A percentile compares a stretch with the other conserved stretches of the same genome.
Evolutionary conservation across 768 basidiomycete genomes (phyloP).

Genomic region (Termitomyces sp.): DNA sequence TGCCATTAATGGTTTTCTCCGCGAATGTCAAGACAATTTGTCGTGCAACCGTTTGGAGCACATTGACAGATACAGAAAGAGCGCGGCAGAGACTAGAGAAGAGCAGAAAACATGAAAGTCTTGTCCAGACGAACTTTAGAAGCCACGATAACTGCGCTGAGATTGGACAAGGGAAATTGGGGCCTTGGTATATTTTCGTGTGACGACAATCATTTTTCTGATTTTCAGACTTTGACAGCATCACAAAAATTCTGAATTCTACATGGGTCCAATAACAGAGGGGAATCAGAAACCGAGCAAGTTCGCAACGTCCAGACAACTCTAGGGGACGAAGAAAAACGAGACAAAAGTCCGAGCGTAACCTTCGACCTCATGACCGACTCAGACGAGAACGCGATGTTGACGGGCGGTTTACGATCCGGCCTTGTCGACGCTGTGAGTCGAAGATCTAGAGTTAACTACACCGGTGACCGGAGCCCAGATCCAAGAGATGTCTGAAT

Average conservation of each 20-base stretch:
- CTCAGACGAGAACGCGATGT: neutral
- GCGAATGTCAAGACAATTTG: constrained; percentile 28
- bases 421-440: neutral
- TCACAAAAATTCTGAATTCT: neutral
- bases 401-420: neutral
- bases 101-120: neutral
- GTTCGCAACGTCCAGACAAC: neutral
- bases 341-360: neutral
- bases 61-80: constrained; percentile 6
- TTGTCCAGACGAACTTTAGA: neutral
- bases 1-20: constrained; percentile 22
- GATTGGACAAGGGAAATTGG: too few species aligned
- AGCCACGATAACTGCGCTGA: neutral
- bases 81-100: constrained; percentile 1
- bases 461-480: neutral
- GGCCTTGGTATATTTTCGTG: neutral
- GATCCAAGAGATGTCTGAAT: neutral
- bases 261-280: neutral
- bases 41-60: constrained; percentile 14
- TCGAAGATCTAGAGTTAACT: neutral
- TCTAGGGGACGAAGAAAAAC: too few species aligned
- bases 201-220: neutral
- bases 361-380: neutral
- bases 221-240: too few species aligned
- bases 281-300: neutral